Base-by-base conservation (phyloP, 495 filamentous ascomycete species). In the Penicillium pancosmium region DNA sequence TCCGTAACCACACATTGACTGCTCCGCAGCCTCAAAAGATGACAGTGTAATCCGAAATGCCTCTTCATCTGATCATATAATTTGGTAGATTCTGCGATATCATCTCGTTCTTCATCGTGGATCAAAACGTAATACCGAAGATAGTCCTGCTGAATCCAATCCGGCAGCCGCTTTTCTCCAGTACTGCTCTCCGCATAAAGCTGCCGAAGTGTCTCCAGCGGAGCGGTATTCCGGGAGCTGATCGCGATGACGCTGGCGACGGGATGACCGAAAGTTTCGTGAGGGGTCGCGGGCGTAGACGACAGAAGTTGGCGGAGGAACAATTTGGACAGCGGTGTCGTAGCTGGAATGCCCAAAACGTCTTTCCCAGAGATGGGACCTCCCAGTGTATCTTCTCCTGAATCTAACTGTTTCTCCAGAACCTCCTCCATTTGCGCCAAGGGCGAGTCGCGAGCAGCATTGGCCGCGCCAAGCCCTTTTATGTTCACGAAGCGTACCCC, bases 31-130 rank as follows among this genome's bases (percentile, higher is more conserved):
- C 94, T 78, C 5, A 98, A 81, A 3, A 98, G 81, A 72, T 98
- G 94, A 70, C 94, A 98, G 71, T 98, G 92, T 19, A 98, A 77
- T 4, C 94, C 94, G 63, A 98, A 93, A 71, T 96, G 91, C 25
- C 93, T 84, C 73, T 98, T 98, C 94, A 98, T 98, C 69, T 96
- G 90, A 60, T 98, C 93, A 68, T 94, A 98, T 21, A 97, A 79
- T 44, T 82, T 83, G 68, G 90, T 95, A 34, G 88, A 95, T 70
- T 92, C 93, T 12, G 85, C 81, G 51, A 97, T 94, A 66, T 98
- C 92, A 66, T 96, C 92, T 43, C 82, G 83, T 61, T 98, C 95
- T 69, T 98, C 94, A 63, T 98, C 94, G 64, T 98, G 95, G n/a
- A 98, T 86, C 21, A 98, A 80, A 15, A 98, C 89, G 73, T 98